Base-by-base conservation (phyloP, 139 green algal species). In the Tetradesmus obliquus region DNA sequence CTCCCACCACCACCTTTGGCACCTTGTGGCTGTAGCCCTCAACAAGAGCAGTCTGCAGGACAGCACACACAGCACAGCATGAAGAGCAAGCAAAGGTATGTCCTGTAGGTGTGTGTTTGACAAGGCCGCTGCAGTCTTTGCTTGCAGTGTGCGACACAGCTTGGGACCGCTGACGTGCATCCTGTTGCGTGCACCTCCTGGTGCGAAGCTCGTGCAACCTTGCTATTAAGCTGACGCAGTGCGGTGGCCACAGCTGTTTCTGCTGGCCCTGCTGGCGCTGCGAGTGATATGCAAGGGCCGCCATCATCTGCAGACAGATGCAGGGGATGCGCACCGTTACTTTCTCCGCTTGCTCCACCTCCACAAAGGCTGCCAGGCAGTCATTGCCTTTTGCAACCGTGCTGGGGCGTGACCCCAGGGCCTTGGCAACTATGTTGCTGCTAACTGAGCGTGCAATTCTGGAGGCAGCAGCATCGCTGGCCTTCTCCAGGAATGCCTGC, bases 1-100 rank as follows among this genome's bases (percentile, higher is more conserved):
- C 94, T 20, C 96, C 96, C 13, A 97, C 90, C 22, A 98, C 96
- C 51, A 97, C 96, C 92, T 99, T 99, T 6, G 97, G 97, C 62
- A 99, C 95, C 94, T 99, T 99, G 94, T 99, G 93, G 5, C 24
- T 84, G 22, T 97, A 96, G 0, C 94, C 96, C 62, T 95, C 96
- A 0, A 98, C 74, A 60, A 97, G 84, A 22, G 79, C 83, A 53
- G 95, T 93, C 92, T 97, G 89, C 92, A 94, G 45, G 10, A 90
- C 6, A 60, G 66, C 53, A 62, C 0, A 90, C 4, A 92, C 51
- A 5, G 10, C 76, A 10, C 15, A 5, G n/a, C 22, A 22, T 15
- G 1, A 17, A 17, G 15, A 32, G 76, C 76, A 82, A 10, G 1
- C 76, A 55, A 22, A 22, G 80, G 12, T 62, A 20, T 5, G 24